Evolutionary conservation across 495 filamentous ascomycete species (phyloP).

Genomic region (Jackrogersella multiformis): DNA sequence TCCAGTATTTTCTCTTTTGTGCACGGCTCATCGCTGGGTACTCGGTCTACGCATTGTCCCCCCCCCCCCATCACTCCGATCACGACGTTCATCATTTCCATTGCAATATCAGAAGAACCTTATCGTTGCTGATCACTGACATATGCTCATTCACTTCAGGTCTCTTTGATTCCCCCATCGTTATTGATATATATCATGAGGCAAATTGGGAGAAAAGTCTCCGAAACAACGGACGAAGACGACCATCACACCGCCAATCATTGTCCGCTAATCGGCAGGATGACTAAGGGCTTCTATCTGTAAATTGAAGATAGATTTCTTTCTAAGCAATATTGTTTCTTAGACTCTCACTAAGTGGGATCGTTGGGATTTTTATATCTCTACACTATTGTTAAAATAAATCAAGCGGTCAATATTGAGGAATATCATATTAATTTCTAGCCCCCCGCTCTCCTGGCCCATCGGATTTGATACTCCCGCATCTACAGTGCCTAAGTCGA

Average conservation of each 20-base stretch:
- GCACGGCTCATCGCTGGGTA: slow-evolving; percentile 32
- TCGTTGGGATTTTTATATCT: slow-evolving; percentile 3
- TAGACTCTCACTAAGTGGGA: background rate
- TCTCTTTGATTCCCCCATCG: background rate
- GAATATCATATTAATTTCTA: background rate
- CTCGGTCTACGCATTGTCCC: background rate
- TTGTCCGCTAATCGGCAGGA: slow-evolving; percentile 1
- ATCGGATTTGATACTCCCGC: slow-evolving; percentile 19
- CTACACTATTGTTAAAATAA: no score
- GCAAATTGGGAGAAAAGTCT: background rate
- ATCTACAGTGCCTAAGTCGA: slow-evolving; percentile 16
- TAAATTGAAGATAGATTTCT: slow-evolving; percentile 7
- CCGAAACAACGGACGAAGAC: slow-evolving; percentile 8
- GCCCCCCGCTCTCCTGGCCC: slow-evolving; percentile 13
- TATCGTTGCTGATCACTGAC: background rate
- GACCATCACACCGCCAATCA: slow-evolving; percentile 18
- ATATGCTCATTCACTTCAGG: background rate
- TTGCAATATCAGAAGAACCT: background rate
- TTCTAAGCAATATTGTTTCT: background rate
- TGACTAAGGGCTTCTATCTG: background rate
- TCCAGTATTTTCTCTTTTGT: slow-evolving; percentile 25
- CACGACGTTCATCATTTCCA: background rate
- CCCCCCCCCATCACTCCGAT: background rate
- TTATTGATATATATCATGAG: slow-evolving; percentile 20
- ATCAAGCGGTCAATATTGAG: background rate